Percentiles rank a stretch among this genome's conserved stretches.
Conservation (phyloP, 805 yeast species). For the Kodamaea laetipori region DNA sequence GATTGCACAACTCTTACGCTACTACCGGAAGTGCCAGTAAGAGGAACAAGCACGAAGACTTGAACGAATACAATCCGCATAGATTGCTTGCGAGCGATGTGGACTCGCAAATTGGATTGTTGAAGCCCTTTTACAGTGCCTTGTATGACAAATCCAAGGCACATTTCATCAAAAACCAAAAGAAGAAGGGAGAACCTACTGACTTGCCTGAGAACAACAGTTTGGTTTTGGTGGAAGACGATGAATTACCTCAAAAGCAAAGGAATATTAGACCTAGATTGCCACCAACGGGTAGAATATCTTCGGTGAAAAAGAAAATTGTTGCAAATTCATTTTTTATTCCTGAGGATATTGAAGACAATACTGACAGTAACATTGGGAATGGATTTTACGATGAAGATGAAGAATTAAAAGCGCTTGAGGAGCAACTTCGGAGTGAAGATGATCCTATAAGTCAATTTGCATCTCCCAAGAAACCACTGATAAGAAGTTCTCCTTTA, state of each 20-base stretch:
- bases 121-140: constrained; percentile 54
- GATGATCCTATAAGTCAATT: constrained; percentile 11
- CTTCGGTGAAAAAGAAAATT: constrained; percentile 65
- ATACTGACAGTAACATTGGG: neutral
- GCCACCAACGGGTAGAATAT: constrained; percentile 88
- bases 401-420: constrained; percentile 10
- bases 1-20: constrained; percentile 60
- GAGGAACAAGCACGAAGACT: constrained; percentile 63
- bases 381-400: constrained; percentile 9
- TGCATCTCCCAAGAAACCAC: constrained; percentile 10
- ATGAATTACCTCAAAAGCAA: constrained; percentile 77
- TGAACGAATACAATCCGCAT: constrained; percentile 55
- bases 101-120: constrained; percentile 54
- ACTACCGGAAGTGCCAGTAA: constrained; percentile 47
- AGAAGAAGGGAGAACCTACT: constrained; percentile 41
- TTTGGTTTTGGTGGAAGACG: constrained; percentile 68
- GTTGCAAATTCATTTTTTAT: constrained; percentile 54
- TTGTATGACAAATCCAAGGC: constrained; percentile 47
- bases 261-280: constrained; percentile 74
- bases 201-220: constrained; percentile 42
- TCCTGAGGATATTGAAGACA: constrained; percentile 3
- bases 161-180: constrained; percentile 41
- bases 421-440: constrained; percentile 10
- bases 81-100: constrained; percentile 56
- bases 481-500: constrained; percentile 4